Evolutionary conservation across 2,329 filamentous ascomycete species (phyloP).

Genomic region (Gliomastix tumulicola): DNA sequence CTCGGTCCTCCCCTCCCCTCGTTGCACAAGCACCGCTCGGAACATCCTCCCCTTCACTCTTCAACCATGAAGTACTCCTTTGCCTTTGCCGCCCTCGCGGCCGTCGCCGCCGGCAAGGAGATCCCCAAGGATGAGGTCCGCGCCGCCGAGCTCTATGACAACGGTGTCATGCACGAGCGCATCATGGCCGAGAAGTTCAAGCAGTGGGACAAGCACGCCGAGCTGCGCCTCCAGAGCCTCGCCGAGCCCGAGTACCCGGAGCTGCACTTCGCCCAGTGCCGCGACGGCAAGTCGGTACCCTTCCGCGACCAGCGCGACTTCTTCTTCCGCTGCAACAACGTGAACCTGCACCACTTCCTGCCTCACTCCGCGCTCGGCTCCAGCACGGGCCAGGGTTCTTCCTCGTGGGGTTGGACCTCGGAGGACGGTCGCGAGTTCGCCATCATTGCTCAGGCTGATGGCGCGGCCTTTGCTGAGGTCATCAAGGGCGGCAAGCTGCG

Average conservation of each 20-base stretch:
- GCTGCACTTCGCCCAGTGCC: slow-evolving; percentile 6
- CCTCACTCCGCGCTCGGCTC: slow-evolving; percentile 24
- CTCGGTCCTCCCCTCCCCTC: too few relatives aligned
- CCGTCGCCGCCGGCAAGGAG: slow-evolving; percentile 15
- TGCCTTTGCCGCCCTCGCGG: slow-evolving; percentile 3
- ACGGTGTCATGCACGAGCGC: slow-evolving; percentile 18
- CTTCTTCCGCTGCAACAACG: slow-evolving; percentile 36
- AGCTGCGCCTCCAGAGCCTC: slow-evolving; percentile 12
- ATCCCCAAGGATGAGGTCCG: slow-evolving; percentile 17
- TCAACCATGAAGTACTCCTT: slow-evolving; percentile 3
- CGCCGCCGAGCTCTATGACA: slow-evolving; percentile 18
- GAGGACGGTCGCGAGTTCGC: slow-evolving; percentile 45
- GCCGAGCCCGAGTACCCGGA: not conserved
- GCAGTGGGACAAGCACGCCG: slow-evolving; percentile 1
- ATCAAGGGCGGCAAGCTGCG: slow-evolving; percentile 38
- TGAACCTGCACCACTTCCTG: slow-evolving; percentile 29
- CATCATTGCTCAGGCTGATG: slow-evolving; percentile 46
- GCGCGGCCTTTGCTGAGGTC: slow-evolving; percentile 46
- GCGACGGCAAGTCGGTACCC: slow-evolving; percentile 19
- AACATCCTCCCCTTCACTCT: too few relatives aligned
- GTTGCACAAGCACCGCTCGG: too few relatives aligned
- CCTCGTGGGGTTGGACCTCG: slow-evolving; percentile 48
- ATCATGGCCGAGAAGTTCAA: slow-evolving; percentile 7
- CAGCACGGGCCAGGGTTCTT: slow-evolving; percentile 21
- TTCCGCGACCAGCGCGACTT: slow-evolving; percentile 30